These are phyloP conservation scores for Colletotrichum cereale DNA, from an alignment of 2,329 filamentous ascomycete species.

Conservation along the genomic window DNA sequence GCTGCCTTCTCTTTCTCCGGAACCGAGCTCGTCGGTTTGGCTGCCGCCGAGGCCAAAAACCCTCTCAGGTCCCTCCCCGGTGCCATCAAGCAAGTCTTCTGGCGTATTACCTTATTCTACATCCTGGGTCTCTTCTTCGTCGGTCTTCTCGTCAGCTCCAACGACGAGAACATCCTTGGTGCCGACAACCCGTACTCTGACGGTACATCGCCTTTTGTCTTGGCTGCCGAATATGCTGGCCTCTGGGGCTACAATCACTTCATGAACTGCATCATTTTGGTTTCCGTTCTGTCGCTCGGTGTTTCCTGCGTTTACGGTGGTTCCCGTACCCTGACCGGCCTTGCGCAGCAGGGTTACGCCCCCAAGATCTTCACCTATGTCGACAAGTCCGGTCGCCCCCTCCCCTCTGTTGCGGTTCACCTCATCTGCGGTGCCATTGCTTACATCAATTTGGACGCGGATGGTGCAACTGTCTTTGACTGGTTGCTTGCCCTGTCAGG, in stretches of 20 bases:
- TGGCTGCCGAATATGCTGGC: constrained; percentile 65
- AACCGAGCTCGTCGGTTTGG: constrained; percentile 80
- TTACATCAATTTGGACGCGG: constrained; percentile 59
- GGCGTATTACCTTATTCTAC: constrained; percentile 69
- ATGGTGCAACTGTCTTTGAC: constrained; percentile 66
- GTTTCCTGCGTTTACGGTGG: constrained; percentile 71
- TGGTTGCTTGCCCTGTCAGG: constrained; percentile 77
- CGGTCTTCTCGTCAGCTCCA: constrained; percentile 61
- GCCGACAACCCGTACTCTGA: constrained; percentile 31
- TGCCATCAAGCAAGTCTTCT: constrained; percentile 84
- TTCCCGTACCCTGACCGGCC: constrained; percentile 69
- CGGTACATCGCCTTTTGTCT: constrained; percentile 66
- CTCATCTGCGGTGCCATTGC: constrained; percentile 65
- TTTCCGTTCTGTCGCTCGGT: constrained; percentile 70
- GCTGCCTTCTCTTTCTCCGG: constrained; percentile 81
- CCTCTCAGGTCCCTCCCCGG: constrained; percentile 80
- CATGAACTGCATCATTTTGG: constrained; percentile 70
- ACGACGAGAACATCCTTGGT: constrained; percentile 56
- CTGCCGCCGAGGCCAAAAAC: constrained; percentile 78
- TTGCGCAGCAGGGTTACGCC: constrained; percentile 70
- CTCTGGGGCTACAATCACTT: constrained; percentile 65
- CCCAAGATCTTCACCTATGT: constrained; percentile 69
- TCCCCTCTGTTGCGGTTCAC: constrained; percentile 61
- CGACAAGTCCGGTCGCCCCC: constrained; percentile 68
- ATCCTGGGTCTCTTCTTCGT: constrained; percentile 65